phyloP scores from a whole-genome alignment of 1,284 basidiomycete genomes.

The Coniferiporia sulphurascens region DNA sequence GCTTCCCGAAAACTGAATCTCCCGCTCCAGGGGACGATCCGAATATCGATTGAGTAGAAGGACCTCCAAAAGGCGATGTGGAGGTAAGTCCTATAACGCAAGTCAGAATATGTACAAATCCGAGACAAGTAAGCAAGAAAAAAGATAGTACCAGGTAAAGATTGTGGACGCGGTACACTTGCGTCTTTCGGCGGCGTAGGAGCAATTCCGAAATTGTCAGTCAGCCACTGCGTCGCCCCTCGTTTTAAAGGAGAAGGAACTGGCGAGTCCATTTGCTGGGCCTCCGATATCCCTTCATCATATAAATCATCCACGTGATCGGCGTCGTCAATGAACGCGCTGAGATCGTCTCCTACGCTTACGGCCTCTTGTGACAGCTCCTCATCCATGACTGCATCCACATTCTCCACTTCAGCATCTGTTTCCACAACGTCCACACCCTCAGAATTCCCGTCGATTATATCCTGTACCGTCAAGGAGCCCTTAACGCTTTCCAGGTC shows the following conservation, averaged over 20 bases:
- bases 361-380: conserved; percentile 20
- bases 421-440: neutral
- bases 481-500: conserved; percentile 72
- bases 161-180: neutral
- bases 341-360: conserved; percentile 10
- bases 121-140: neutral
- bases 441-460: conserved; percentile 74
- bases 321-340: conserved; percentile 15
- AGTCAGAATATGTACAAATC: neutral
- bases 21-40: conserved; percentile 7
- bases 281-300: conserved; percentile 24
- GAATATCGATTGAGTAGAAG: neutral
- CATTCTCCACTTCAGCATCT: neutral
- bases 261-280: conserved; percentile 19
- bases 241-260: conserved; percentile 22
- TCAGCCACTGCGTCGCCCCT: conserved; percentile 38
- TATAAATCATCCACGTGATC: conserved; percentile 23
- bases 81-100: neutral
- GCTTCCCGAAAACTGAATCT: conserved; percentile 25
- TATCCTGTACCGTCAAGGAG: conserved; percentile 54
- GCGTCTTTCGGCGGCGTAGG: conserved; percentile 22
- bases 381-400: conserved; percentile 14
- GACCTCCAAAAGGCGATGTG: conserved; percentile 1
- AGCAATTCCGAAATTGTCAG: conserved; percentile 32
- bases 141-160: conserved; percentile 1